These are phyloP conservation scores for Penicillium ochrochloron DNA, from an alignment of 495 filamentous ascomycete species.

Conservation along the genomic window DNA sequence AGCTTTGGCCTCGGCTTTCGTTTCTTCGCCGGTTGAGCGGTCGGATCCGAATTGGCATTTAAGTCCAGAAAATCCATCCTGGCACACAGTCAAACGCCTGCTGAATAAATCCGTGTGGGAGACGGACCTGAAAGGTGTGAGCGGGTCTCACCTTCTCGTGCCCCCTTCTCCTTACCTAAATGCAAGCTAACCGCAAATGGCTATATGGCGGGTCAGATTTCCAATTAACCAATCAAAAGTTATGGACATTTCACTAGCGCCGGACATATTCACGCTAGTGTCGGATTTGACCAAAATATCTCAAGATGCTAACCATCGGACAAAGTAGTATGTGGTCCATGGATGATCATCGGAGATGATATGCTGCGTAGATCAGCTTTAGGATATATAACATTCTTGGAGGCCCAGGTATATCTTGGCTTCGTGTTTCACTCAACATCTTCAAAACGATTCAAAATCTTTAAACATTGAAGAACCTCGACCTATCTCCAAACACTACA, in stretches of 20 bases:
- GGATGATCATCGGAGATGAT: background rate
- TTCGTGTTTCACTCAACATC: background rate
- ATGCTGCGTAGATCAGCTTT: background rate
- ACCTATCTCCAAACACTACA: background rate
- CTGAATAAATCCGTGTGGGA: slow-evolving; percentile 10
- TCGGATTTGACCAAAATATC: slow-evolving; percentile 15
- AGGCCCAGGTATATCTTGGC: background rate
- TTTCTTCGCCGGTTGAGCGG: slow-evolving; percentile 18
- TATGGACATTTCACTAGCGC: slow-evolving; percentile 8
- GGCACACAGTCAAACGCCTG: background rate
- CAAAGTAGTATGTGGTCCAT: slow-evolving; percentile 2
- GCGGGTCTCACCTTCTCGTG: background rate
- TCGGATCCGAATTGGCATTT: background rate
- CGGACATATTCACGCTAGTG: slow-evolving; percentile 18
- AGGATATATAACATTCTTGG: slow-evolving; percentile 1
- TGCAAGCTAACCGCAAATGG: background rate
- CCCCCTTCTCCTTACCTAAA: background rate
- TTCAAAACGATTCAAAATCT: background rate
- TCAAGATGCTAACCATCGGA: background rate
- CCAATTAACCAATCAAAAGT: background rate
- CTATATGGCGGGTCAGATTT: background rate
- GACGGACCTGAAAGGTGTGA: background rate
- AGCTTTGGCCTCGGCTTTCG: slow-evolving; percentile 28
- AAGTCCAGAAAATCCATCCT: slow-evolving; percentile 9
- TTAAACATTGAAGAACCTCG: background rate